Evolutionary conservation across 192 early-diverging fungal genomes (phyloP).

Genomic region (Allomyces javanicus): DNA sequence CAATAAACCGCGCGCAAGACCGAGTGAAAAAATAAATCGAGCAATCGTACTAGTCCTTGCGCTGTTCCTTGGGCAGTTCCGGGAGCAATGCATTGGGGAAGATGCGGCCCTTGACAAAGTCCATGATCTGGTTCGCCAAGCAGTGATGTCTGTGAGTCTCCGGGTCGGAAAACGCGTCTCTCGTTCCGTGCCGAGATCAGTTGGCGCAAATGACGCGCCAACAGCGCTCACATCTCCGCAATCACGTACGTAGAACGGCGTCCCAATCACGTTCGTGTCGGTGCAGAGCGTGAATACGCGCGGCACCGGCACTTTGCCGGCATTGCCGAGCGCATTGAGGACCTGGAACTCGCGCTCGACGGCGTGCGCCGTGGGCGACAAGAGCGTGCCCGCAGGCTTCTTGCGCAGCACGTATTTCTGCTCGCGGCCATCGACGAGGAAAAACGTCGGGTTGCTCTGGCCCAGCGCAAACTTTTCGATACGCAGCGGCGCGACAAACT

Average conservation of each 20-base stretch:
- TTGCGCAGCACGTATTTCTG: constrained; percentile 65
- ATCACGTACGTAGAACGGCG: constrained; percentile 65
- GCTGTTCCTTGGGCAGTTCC: constrained; percentile 27
- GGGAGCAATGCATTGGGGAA: constrained; percentile 44
- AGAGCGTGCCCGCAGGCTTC: constrained; percentile 68
- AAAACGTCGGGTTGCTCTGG: constrained; percentile 87
- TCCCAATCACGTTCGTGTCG: constrained; percentile 61
- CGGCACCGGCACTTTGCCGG: constrained; percentile 74
- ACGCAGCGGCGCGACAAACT: constrained; percentile 36
- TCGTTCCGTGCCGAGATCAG: no score
- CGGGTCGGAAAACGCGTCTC: no score
- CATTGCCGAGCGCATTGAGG: constrained; percentile 47
- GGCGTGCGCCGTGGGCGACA: constrained; percentile 74
- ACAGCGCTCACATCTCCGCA: no score
- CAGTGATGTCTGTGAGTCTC: no score
- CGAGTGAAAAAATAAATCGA: neutral
- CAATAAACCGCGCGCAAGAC: neutral
- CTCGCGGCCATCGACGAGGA: constrained; percentile 46
- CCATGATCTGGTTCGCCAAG: constrained; percentile 39
- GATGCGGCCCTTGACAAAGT: constrained; percentile 80
- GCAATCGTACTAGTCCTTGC: constrained; percentile 25
- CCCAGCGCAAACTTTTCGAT: constrained; percentile 77
- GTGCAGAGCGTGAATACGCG: constrained; percentile 73
- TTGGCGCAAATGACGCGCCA: no score
- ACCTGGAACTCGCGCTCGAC: constrained; percentile 80